phyloP scores from a whole-genome alignment of 2,329 filamentous ascomycete genomes.

The Thielaviopsis populi region DNA sequence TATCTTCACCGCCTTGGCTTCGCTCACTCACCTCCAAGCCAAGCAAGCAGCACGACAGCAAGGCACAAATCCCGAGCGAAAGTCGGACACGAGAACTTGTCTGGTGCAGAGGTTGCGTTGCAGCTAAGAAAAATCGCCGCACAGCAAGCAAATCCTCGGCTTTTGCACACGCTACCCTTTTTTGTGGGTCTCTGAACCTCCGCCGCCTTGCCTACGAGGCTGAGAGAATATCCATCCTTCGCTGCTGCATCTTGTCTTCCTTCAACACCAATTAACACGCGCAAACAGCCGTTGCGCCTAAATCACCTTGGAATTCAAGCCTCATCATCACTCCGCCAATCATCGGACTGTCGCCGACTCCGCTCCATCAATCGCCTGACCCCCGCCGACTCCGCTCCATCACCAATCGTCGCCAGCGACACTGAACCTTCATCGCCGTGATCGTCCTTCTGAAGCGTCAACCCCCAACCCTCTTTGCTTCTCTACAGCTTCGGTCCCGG shows the following conservation, averaged over 20 bases:
- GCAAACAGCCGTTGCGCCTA: background rate
- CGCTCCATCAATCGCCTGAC: background rate
- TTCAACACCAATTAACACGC: background rate
- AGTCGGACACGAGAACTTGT: too few species aligned
- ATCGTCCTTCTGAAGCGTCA: too few species aligned
- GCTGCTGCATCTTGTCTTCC: background rate
- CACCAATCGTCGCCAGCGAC: background rate
- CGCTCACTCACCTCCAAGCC: background rate
- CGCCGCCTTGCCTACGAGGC: slow-evolving; percentile 9
- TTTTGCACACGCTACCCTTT: background rate
- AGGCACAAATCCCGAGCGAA: background rate
- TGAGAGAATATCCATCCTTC: background rate
- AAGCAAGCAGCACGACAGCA: background rate
- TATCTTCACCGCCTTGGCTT: background rate
- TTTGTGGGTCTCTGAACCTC: background rate
- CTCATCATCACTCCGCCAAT: background rate
- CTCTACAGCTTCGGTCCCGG: background rate
- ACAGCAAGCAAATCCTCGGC: background rate
- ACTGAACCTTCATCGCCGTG: too few species aligned
- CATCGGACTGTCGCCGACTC: background rate
- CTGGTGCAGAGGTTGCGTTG: too few species aligned
- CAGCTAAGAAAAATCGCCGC: background rate
- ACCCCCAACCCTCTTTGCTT: background rate
- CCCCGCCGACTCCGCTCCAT: background rate
- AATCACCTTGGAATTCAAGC: background rate